These are phyloP conservation scores for Emergomyces pasteurianus DNA, from an alignment of 2,329 filamentous ascomycete species.

Conservation along the genomic window DNA sequence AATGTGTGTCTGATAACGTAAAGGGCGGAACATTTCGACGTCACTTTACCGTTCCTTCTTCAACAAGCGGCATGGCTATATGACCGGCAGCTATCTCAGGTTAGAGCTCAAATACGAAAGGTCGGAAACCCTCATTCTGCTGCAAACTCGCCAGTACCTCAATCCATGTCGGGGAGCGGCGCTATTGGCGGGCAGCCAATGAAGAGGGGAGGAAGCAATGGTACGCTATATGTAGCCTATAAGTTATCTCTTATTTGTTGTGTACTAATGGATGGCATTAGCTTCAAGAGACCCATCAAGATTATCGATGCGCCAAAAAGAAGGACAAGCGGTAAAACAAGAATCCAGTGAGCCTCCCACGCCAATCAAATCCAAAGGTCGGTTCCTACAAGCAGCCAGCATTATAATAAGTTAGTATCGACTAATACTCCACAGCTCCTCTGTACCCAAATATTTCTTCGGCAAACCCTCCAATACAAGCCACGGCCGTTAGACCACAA, in stretches of 20 bases:
- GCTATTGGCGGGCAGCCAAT: conserved; percentile 26
- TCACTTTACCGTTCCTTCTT: conserved; percentile 76
- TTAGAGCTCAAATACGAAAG: conserved; percentile 79
- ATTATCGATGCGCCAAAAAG: conserved; percentile 25
- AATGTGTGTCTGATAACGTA: conserved; percentile 1
- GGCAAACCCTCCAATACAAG: conserved; percentile 17
- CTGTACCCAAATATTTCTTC: conserved; percentile 17
- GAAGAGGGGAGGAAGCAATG: conserved; percentile 21
- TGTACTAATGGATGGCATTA: conserved; percentile 10
- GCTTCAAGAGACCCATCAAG: conserved; percentile 30
- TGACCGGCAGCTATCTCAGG: conserved; percentile 78
- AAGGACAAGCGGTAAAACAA: conserved; percentile 13
- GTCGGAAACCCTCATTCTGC: conserved; percentile 31
- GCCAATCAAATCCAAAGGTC: conserved; percentile 9
- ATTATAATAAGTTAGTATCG: neutral
- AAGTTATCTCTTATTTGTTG: neutral
- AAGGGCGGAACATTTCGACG: conserved; percentile 66
- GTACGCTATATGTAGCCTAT: conserved; percentile 12
- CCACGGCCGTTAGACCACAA: conserved; percentile 10
- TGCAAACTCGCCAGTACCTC: conserved; percentile 31
- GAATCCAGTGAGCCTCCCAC: conserved; percentile 16
- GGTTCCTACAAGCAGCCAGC: neutral
- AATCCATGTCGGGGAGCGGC: conserved; percentile 31
- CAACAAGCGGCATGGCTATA: conserved; percentile 92
- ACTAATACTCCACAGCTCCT: conserved; percentile 15